Percentiles rank a stretch among this genome's conserved stretches.
These are phyloP conservation scores for Prunus yedoensis DNA, from an alignment of 331 rosid species.

Conservation along the genomic window DNA sequence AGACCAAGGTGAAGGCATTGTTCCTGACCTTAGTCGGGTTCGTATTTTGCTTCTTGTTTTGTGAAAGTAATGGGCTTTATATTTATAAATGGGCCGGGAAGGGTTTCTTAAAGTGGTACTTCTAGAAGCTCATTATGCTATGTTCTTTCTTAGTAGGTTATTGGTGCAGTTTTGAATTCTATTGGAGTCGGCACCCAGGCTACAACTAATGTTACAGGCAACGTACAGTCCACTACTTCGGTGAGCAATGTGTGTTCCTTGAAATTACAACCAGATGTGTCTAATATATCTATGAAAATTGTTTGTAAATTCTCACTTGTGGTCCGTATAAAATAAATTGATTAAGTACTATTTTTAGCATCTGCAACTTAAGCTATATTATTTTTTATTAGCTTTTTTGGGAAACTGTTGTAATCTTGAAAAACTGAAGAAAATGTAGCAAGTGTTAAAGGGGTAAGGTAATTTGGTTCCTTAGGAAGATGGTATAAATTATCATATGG, in stretches of 20 bases:
- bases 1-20: conserved; percentile 84
- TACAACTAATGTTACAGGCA: conserved; percentile 43
- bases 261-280: neutral
- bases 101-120: neutral
- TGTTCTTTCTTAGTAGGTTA: conserved; percentile 50
- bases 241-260: conserved; percentile 43
- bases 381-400: neutral
- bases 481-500: neutral
- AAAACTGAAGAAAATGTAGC: neutral
- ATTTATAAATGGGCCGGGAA: neutral
- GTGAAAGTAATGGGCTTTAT: conserved; percentile 2
- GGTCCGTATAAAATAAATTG: neutral
- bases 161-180: conserved; percentile 92
- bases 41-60: conserved; percentile 23
- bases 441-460: neutral
- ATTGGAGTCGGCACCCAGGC: conserved; percentile 73
- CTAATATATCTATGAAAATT: neutral
- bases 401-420: neutral
- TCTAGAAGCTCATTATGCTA: conserved; percentile 4
- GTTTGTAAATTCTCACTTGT: neutral
- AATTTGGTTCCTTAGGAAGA: neutral
- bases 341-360: neutral
- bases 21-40: conserved; percentile 84
- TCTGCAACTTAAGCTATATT: neutral
- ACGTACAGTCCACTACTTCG: conserved; percentile 40